Conservation (phyloP, 108 stramenopile genomes). For the Chaetoceros tenuissimus region DNA sequence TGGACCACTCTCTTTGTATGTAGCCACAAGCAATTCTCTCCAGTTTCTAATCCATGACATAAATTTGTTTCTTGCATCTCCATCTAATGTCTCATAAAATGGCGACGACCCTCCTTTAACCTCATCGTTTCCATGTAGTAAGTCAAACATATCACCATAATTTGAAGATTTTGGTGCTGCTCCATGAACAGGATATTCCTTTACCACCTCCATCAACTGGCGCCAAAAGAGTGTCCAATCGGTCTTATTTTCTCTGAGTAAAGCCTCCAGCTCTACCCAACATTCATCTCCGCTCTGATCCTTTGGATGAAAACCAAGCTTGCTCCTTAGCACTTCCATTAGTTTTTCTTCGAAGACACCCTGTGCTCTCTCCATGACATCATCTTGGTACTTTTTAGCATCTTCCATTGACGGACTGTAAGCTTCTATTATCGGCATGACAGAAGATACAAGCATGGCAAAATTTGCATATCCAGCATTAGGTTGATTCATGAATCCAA, state of each 20-base stretch:
- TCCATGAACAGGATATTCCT: constrained; percentile 29
- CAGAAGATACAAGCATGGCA: constrained; percentile 56
- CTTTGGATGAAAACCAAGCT: constrained; percentile 54
- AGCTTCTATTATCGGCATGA: constrained; percentile 64
- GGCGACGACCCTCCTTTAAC: constrained; percentile 16
- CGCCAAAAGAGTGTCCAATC: constrained; percentile 88
- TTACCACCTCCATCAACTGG: constrained; percentile 53
- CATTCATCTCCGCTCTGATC: constrained; percentile 40
- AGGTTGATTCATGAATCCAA: constrained; percentile 88
- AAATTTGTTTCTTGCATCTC: constrained; percentile 27
- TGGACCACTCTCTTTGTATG: constrained; percentile 4
- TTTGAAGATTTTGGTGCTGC: constrained; percentile 10
- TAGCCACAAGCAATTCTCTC: constrained; percentile 33
- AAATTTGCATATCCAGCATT: constrained; percentile 78
- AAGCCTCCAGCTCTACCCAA: constrained; percentile 50
- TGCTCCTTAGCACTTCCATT: constrained; percentile 38
- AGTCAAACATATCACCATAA: constrained; percentile 52
- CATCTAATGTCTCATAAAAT: constrained; percentile 56
- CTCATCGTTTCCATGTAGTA: constrained; percentile 32
- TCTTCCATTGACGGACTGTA: constrained; percentile 8
- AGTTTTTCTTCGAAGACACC: constrained; percentile 41
- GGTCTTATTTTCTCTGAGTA: constrained; percentile 31
- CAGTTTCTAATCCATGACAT: constrained; percentile 57
- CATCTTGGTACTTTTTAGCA: constrained; percentile 16
- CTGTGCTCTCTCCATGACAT: constrained; percentile 41